Evolutionary conservation across 495 filamentous ascomycete genomes (phyloP).

Genomic region (Lichenothelia convexa): DNA sequence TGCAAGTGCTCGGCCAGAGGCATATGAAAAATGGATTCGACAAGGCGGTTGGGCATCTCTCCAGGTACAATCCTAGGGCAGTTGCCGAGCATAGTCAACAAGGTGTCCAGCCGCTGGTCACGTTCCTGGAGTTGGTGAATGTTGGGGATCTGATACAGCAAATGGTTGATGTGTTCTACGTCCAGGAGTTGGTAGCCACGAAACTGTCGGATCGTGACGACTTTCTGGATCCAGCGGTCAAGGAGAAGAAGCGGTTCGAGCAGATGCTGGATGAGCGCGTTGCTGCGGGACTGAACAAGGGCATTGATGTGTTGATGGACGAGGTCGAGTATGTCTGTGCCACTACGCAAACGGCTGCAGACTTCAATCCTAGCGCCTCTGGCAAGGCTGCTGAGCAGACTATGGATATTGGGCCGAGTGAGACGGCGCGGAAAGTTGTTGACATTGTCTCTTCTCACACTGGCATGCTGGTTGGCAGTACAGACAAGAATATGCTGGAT

Average conservation of each 20-base stretch:
- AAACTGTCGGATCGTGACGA: slow-evolving; percentile 83
- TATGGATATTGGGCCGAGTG: slow-evolving; percentile 64
- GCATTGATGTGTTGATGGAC: slow-evolving; percentile 95
- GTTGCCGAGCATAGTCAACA: slow-evolving; percentile 49
- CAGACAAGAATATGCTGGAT: slow-evolving; percentile 92
- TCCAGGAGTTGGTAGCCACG: slow-evolving; percentile 69
- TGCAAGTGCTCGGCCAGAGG: slow-evolving; percentile 65
- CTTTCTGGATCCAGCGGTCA: slow-evolving; percentile 75
- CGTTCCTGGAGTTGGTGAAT: slow-evolving; percentile 93
- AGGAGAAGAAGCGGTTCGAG: slow-evolving; percentile 97
- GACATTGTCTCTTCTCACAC: slow-evolving; percentile 75
- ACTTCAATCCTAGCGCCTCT: slow-evolving; percentile 65
- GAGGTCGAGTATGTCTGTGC: slow-evolving; percentile 93
- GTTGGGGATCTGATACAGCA: slow-evolving; percentile 96
- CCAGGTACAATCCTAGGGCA: slow-evolving; percentile 77
- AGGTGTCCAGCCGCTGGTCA: slow-evolving; percentile 81
- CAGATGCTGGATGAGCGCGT: slow-evolving; percentile 97
- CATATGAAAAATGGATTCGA: slow-evolving; percentile 86
- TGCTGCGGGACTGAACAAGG: slow-evolving; percentile 87
- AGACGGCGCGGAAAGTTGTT: slow-evolving; percentile 62
- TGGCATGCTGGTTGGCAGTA: slow-evolving; percentile 75
- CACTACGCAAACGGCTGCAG: slow-evolving; percentile 66
- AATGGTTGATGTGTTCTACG: slow-evolving; percentile 98
- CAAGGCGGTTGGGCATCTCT: slow-evolving; percentile 79
- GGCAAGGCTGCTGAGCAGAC: slow-evolving; percentile 22